Conservation (phyloP, 2,329 filamentous ascomycete genomes). For the Metarhizium robertsii region DNA sequence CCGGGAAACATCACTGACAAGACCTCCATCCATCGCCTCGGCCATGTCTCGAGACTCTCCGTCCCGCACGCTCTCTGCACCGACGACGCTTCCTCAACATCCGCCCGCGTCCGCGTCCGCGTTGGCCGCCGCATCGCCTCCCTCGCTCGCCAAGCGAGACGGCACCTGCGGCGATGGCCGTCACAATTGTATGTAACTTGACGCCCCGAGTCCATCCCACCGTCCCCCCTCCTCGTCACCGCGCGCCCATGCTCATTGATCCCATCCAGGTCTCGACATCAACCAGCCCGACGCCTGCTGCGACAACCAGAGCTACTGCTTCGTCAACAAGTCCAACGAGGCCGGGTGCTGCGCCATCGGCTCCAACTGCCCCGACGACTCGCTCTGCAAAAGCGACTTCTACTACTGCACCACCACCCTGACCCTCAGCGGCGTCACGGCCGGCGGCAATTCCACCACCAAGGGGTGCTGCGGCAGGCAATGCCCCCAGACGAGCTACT, state of each 20-base stretch:
- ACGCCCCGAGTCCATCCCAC: not conserved
- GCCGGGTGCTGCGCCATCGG: constrained; percentile 33
- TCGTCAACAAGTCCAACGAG: constrained; percentile 24
- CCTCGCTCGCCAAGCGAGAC: constrained; percentile 17
- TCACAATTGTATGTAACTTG: constrained; percentile 21
- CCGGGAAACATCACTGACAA: not conserved
- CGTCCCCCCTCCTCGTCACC: not conserved
- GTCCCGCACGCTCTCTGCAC: not conserved
- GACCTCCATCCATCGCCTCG: not conserved
- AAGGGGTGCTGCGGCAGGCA: constrained; percentile 29
- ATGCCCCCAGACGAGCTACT: constrained; percentile 32
- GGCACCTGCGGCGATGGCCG: constrained; percentile 16
- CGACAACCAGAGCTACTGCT: constrained; percentile 35
- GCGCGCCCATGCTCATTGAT: not conserved
- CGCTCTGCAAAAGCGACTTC: constrained; percentile 22
- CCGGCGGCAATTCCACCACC: constrained; percentile 17
- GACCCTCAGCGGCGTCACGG: constrained; percentile 10
- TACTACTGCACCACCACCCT: constrained; percentile 25
- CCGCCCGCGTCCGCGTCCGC: constrained; percentile 6
- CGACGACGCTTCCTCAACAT: constrained; percentile 14
- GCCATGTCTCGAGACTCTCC: constrained; percentile 1
- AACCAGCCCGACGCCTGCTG: constrained; percentile 30
- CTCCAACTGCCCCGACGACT: constrained; percentile 29
- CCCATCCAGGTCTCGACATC: constrained; percentile 31
- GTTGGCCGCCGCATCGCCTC: constrained; percentile 15